phyloP scores from a whole-genome alignment of 495 filamentous ascomycete species.

The Xylaria flabelliformis region DNA sequence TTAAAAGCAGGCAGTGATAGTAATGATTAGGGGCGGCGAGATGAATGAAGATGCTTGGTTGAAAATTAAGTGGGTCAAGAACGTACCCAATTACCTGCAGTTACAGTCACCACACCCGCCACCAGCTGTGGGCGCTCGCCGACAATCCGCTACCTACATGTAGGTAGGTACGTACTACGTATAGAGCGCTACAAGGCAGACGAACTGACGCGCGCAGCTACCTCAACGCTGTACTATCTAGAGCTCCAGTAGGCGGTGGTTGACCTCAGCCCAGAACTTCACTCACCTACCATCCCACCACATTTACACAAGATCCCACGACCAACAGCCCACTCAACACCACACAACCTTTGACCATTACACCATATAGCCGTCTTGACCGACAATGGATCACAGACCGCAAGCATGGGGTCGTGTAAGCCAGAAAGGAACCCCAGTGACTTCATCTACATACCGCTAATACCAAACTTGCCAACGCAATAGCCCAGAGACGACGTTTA shows the following conservation, averaged over 20 bases:
- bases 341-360: not conserved
- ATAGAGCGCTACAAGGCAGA: conserved; percentile 31
- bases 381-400: conserved; percentile 88
- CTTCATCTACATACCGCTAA: conserved; percentile 19
- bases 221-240: not conserved
- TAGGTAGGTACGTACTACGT: too few relatives aligned
- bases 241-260: conserved; percentile 22
- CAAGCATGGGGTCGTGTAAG: conserved; percentile 95
- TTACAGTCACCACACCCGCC: not conserved
- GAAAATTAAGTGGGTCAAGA: conserved; percentile 1
- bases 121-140: not conserved
- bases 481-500: conserved; percentile 96
- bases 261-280: conserved; percentile 35
- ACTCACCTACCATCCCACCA: conserved; percentile 25
- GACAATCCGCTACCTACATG: not conserved
- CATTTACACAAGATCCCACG: conserved; percentile 18
- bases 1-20: not conserved
- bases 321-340: not conserved
- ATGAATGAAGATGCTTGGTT: not conserved
- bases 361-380: not conserved
- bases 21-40: not conserved
- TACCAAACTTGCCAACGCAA: conserved; percentile 25
- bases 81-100: not conserved
- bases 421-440: conserved; percentile 37
- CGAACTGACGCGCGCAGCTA: conserved; percentile 44